Percentiles rank a stretch among this genome's conserved stretches.
Evolutionary conservation across 192 early-diverging fungal species (phyloP).

Genomic region (Phycomyces blakesleeanus): DNA sequence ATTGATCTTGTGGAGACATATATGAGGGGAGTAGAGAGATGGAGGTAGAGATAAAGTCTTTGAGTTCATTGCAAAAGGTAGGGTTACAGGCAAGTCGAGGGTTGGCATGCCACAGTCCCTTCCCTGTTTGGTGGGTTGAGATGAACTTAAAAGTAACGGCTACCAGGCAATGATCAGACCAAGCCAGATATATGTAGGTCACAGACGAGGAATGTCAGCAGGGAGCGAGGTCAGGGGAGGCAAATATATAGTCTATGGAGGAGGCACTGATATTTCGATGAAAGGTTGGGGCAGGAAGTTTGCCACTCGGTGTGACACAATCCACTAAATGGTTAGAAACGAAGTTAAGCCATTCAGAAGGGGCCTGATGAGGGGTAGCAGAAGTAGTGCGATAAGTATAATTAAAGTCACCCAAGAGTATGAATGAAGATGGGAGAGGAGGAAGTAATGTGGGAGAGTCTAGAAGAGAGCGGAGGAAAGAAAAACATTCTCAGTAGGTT

Average conservation of each 20-base stretch:
- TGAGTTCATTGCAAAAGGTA: not conserved
- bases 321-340: not conserved
- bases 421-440: not conserved
- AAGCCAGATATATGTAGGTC: not conserved
- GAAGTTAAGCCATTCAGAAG: not conserved
- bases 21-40: not conserved
- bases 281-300: slow-evolving; percentile 2
- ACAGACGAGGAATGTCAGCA: not conserved
- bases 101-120: slow-evolving; percentile 19
- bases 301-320: not conserved
- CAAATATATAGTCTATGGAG: slow-evolving; percentile 28
- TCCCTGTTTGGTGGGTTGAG: not conserved
- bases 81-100: not conserved
- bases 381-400: not conserved
- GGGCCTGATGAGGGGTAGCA: not conserved
- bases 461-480: not conserved
- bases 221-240: slow-evolving; percentile 1
- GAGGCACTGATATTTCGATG: not conserved
- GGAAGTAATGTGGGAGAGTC: not conserved
- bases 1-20: not conserved
- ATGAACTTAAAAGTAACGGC: not conserved
- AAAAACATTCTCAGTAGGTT: not conserved
- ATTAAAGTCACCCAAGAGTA: slow-evolving; percentile 2
- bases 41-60: not conserved
- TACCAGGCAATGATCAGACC: slow-evolving; percentile 12